Percentiles rank a stretch among this genome's conserved stretches.
Evolutionary conservation across 305 asterid genomes (phyloP).

Genomic region (Solanum hybrid): DNA sequence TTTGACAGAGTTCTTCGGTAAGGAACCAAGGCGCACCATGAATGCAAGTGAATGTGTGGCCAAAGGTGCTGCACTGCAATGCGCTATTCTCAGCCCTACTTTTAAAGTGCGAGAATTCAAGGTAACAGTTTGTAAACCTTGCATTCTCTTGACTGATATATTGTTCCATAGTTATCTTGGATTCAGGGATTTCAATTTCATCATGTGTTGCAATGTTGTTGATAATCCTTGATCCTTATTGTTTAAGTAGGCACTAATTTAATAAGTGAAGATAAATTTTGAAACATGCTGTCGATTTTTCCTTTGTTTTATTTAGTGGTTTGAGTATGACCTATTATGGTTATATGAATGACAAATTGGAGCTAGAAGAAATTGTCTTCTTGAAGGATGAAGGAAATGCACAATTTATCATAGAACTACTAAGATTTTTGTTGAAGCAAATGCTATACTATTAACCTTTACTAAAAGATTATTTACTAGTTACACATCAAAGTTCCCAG

Average conservation of each 20-base stretch:
- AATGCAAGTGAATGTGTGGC: conserved; percentile 92
- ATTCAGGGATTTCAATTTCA: neutral
- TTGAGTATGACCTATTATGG: neutral
- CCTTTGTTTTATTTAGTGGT: neutral
- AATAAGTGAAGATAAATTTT: neutral
- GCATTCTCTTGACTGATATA: neutral
- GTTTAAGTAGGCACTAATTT: neutral
- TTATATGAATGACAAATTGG: neutral
- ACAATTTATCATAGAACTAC: neutral
- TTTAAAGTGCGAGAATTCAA: conserved; percentile 90
- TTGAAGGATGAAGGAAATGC: neutral
- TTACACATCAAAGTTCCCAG: neutral
- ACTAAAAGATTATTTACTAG: neutral
- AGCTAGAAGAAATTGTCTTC: neutral
- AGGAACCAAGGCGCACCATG: conserved; percentile 93
- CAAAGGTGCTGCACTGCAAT: conserved; percentile 69
- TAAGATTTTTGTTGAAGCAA: neutral
- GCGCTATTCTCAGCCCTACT: conserved; percentile 90
- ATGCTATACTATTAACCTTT: neutral
- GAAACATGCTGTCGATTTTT: neutral
- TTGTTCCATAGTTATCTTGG: neutral
- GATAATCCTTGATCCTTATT: neutral
- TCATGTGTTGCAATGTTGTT: neutral
- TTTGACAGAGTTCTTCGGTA: conserved; percentile 65
- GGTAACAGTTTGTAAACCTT: conserved; percentile 28